phyloP scores from a whole-genome alignment of 2,329 filamentous ascomycete species.

The Orbilia brochopaga region DNA sequence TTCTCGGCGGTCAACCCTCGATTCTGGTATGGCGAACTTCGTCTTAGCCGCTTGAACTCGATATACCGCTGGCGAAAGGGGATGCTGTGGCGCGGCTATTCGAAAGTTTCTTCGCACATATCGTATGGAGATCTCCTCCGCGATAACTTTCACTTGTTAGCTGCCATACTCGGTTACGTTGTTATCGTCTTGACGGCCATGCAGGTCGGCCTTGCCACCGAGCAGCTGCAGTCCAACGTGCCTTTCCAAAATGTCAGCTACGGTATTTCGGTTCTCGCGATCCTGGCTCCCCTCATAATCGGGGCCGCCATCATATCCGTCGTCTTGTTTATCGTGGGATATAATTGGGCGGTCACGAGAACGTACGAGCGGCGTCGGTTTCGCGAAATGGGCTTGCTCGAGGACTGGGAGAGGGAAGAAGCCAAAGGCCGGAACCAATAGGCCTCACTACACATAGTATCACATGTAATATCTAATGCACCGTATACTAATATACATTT shows the following conservation, averaged over 20 bases:
- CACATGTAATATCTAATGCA: too few relatives aligned
- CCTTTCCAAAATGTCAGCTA: constrained; percentile 54
- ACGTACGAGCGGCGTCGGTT: constrained; percentile 33
- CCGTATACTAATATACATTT: too few relatives aligned
- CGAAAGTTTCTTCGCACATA: constrained; percentile 51
- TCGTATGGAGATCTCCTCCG: constrained; percentile 60
- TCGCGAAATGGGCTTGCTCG: constrained; percentile 33
- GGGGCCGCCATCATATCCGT: constrained; percentile 28
- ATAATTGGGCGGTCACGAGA: constrained; percentile 40
- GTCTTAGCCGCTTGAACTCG: constrained; percentile 60
- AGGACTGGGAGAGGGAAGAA: constrained; percentile 17
- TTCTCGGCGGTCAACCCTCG: constrained; percentile 57
- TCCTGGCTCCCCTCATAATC: constrained; percentile 49
- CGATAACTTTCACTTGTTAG: constrained; percentile 60
- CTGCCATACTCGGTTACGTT: constrained; percentile 59
- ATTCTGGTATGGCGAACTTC: constrained; percentile 61
- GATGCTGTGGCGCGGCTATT: constrained; percentile 53
- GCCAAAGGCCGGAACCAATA: neutral
- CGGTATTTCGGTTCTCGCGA: constrained; percentile 52
- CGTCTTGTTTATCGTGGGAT: constrained; percentile 35
- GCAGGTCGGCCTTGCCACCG: constrained; percentile 61
- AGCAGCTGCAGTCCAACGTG: constrained; percentile 53
- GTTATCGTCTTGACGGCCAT: constrained; percentile 62
- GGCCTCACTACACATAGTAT: neutral
- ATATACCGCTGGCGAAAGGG: constrained; percentile 57